A percentile compares a stretch with the other conserved stretches of the same genome.
phyloP scores from a whole-genome alignment of 495 filamentous ascomycete species.

The Pyrenopolyporus hunteri region DNA sequence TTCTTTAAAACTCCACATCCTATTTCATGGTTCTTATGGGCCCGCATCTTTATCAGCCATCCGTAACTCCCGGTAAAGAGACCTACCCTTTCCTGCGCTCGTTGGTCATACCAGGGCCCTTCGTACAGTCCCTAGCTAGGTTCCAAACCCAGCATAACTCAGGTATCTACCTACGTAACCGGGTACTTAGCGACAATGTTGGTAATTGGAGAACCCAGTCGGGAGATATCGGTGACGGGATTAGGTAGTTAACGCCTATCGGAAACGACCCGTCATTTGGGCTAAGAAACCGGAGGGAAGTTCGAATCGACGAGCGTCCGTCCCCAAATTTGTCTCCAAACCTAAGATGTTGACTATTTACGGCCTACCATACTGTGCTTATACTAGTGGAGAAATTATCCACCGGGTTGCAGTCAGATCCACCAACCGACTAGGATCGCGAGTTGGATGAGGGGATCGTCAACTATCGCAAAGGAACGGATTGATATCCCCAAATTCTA shows the following conservation, averaged over 20 bases:
- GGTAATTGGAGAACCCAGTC: slow-evolving; percentile 6
- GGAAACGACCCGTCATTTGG: slow-evolving; percentile 19
- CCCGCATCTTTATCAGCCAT: background rate
- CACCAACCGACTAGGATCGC: slow-evolving; percentile 1
- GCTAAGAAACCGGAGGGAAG: slow-evolving; percentile 18
- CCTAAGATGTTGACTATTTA: slow-evolving; percentile 3
- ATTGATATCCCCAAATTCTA: background rate
- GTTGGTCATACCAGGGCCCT: no score
- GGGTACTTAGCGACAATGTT: no score
- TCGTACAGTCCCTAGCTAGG: no score
- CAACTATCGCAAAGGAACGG: slow-evolving; percentile 1
- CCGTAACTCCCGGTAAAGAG: background rate
- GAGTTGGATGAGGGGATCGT: background rate
- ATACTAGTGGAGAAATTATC: background rate
- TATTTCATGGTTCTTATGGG: background rate
- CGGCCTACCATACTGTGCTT: slow-evolving; percentile 21
- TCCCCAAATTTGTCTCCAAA: slow-evolving; percentile 8
- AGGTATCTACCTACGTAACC: no score
- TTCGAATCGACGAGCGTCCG: slow-evolving; percentile 34
- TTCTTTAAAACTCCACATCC: slow-evolving; percentile 13
- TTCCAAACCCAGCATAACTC: no score
- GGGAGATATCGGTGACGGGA: background rate
- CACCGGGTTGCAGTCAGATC: background rate
- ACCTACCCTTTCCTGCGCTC: background rate
- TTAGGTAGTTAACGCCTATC: slow-evolving; percentile 20